These are phyloP conservation scores for Stephania japonica DNA, from an alignment of 164 flowering plant genomes.

Conservation along the genomic window DNA sequence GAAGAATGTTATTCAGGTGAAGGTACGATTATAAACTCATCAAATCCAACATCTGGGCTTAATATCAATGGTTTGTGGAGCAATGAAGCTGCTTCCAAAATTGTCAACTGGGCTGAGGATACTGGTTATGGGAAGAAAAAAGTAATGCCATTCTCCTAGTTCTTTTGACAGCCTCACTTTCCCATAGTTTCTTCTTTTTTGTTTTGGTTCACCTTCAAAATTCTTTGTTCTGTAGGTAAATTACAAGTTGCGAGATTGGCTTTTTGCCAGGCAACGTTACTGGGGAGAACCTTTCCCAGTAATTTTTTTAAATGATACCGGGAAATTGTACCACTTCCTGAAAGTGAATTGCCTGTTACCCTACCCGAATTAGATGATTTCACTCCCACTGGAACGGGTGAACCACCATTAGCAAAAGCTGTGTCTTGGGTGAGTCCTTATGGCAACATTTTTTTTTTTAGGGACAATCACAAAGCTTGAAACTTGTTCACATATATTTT, in stretches of 20 bases:
- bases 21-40: constrained; percentile 69
- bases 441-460: background rate
- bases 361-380: constrained; percentile 97
- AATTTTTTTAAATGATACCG: constrained; percentile 56
- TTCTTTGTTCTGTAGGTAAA: constrained; percentile 49
- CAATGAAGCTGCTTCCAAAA: constrained; percentile 64
- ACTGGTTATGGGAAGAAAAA: constrained; percentile 74
- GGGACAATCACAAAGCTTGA: background rate
- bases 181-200: background rate
- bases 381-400: constrained; percentile 96
- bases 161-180: background rate
- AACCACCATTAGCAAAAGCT: constrained; percentile 89
- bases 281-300: constrained; percentile 99
- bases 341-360: constrained; percentile 71
- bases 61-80: constrained; percentile 66
- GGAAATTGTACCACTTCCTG: constrained; percentile 62
- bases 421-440: constrained; percentile 62
- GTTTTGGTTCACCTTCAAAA: background rate
- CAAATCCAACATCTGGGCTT: constrained; percentile 48
- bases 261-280: constrained; percentile 94
- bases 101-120: constrained; percentile 78
- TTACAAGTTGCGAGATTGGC: constrained; percentile 95
- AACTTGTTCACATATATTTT: background rate
- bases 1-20: constrained; percentile 65
- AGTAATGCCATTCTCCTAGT: constrained; percentile 30